phyloP scores from a whole-genome alignment of 192 early-diverging fungal species.

The Umbelopsis isabellina region DNA sequence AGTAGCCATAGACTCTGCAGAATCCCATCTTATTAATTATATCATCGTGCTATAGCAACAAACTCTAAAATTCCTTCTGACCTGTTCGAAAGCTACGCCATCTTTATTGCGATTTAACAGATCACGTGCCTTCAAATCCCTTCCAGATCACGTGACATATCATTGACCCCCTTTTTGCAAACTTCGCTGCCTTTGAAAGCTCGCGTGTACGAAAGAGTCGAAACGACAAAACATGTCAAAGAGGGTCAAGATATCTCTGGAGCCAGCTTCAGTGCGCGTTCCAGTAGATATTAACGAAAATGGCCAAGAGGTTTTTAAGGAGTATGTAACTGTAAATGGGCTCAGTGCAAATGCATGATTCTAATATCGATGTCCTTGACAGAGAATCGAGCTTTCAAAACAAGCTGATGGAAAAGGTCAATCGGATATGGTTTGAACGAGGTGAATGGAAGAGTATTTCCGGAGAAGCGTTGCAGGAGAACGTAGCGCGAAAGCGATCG shows the following conservation, averaged over 20 bases:
- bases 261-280: conserved; percentile 30
- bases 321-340: conserved; percentile 15
- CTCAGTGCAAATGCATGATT: not conserved
- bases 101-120: too few relatives aligned
- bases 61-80: too few relatives aligned
- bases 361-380: not conserved
- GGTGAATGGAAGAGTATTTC: conserved; percentile 41
- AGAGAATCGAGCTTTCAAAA: conserved; percentile 38
- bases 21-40: too few relatives aligned
- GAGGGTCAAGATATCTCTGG: conserved; percentile 38
- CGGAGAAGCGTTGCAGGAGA: conserved; percentile 25
- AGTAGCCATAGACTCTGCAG: too few relatives aligned
- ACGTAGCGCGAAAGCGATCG: conserved; percentile 4
- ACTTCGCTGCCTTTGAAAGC: too few relatives aligned
- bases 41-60: too few relatives aligned
- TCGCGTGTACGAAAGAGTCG: not conserved
- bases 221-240: conserved; percentile 21
- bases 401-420: conserved; percentile 41
- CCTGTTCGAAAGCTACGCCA: too few relatives aligned
- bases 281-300: conserved; percentile 36
- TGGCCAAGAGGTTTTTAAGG: conserved; percentile 38
- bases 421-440: conserved; percentile 45
- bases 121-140: too few relatives aligned
- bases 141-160: too few relatives aligned
- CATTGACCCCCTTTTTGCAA: too few relatives aligned